Evolutionary conservation across 2,329 filamentous ascomycete genomes (phyloP), one percentile per base, ranked within the genome.

Genomic region (Sporothrix pallida): DNA sequence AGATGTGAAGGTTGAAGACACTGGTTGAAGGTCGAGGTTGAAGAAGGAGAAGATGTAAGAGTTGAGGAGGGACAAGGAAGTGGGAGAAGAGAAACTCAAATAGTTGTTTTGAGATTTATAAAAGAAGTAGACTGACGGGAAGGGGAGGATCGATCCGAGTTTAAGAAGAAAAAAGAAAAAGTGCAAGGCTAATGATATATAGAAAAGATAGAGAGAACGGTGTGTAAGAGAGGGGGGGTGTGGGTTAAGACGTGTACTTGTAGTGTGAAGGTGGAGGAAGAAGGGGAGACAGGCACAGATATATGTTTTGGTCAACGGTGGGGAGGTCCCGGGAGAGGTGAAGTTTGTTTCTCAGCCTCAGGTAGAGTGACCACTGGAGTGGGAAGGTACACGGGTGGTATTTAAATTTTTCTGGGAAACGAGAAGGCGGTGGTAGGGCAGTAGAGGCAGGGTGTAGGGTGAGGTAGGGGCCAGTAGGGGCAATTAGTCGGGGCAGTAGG

Each of bases 341-440:
- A 72, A 63, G 75, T 46, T 26, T 67, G 71, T 72, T 75, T 69
- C 72, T 75, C 72, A 75, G 74, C 74, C 74, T 75, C 74, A 75
- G 71, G 72, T 72, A 42, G 71, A 23, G 68, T 20, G 60, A 23
- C 15, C 58, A 63, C 44, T 65, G 23, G 70, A 67, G 70, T 62
- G 70, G 70, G 65, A 54, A 70, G 67, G 54, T 52, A 37, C 48
- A 60, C 63, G 62, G 68, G 69, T 69, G 63, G 74, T 67, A 72
- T 70, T 74, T 67, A 62, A 72, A 67, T 50, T 58, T 72, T 74
- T 70, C 42, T 72, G 52, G 72, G 56, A 60, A 23, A 58, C 26
- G 65, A 68, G 23, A 67, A 72, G 52, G 70, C 65, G 70, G 70
- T 68, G 71, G 58, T 63, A 69, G 56, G 58, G 44, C 44, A 65